Evolutionary conservation across 345 rosid genomes (phyloP), one percentile per base, ranked within the genome.

Genomic region (Turnera subulata): DNA sequence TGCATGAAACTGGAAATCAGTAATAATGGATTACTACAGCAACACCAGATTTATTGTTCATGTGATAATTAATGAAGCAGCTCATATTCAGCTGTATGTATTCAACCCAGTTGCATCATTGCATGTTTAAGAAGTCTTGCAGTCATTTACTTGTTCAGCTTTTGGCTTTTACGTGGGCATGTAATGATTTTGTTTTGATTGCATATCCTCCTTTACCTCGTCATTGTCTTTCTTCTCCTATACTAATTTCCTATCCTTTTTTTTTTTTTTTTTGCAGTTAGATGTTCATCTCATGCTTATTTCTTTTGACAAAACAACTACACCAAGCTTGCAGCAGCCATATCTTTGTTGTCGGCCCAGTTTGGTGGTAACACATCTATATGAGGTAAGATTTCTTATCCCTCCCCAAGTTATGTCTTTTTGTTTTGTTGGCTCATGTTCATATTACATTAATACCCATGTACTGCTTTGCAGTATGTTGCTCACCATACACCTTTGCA

Each of bases 341-440:
- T 68, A 55, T 35, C 65, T 68, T 61, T 56, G 72, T 26, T 61
- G 72, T 20, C 66, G 62, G 24, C 66, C 66, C 56, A 61, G 56
- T 61, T 61, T 61, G 66, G 61, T 59, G n/a, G 43, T 68, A 7
- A 56, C 18, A 40, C 72, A 68, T 32, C 45, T 68, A 32, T 19
- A 66, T 11, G 72, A 68, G 11, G 72, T 68, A 44, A 61, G 66
- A 26, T 61, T 39, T 56, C 42, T 54, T 23, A 16, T 19, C 20
- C 35, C 35, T 9, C 4, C 53, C 18, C 22, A 1, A 6, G 25
- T 14, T 23, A 2, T n/a, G n/a, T n/a, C n/a, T n/a, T n/a, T n/a
- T n/a, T n/a, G n/a, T 22, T 22, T 22, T 1, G 6, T 4, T 21
- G 53, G 19, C 53, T 24, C n/a, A 12, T 49, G 26, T 49, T 23